Evolutionary conservation across 345 rosid genomes (phyloP).

Genomic region (Abelmoschus esculentus): DNA sequence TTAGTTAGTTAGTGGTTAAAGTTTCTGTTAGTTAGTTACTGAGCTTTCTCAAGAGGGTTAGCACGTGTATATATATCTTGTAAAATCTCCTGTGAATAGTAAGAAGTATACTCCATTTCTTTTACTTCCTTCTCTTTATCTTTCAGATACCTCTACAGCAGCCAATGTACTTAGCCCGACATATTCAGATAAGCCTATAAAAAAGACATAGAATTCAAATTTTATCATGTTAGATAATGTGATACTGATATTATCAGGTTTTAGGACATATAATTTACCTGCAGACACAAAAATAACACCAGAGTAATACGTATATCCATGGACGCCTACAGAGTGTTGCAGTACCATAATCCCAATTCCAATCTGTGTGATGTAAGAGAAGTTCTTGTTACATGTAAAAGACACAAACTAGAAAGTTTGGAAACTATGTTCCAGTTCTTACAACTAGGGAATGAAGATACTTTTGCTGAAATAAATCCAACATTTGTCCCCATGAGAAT

Average conservation of each 20-base stretch:
- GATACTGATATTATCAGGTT: not conserved
- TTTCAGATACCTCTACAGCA: slow-evolving; percentile 4
- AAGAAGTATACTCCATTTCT: too few species aligned
- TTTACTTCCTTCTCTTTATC: too few species aligned
- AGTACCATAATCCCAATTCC: not conserved
- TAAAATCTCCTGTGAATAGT: too few species aligned
- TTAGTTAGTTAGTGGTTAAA: too few species aligned
- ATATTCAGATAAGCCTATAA: not conserved
- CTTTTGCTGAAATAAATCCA: not conserved
- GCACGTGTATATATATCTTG: too few species aligned
- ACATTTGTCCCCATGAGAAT: not conserved
- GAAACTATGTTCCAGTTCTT: not conserved
- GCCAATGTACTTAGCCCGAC: not conserved
- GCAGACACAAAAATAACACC: not conserved
- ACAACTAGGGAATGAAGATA: not conserved
- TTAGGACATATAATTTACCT: not conserved
- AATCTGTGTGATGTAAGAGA: not conserved
- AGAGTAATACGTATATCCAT: not conserved
- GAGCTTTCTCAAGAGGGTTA: too few species aligned
- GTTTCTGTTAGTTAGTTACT: too few species aligned
- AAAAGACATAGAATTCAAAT: too few species aligned
- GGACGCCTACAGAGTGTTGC: not conserved
- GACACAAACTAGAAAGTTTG: not conserved
- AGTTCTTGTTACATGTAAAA: not conserved
- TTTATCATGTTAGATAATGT: not conserved